Base-by-base conservation (phyloP, 2,329 filamentous ascomycete genomes). In the Onygenales sp. region DNA sequence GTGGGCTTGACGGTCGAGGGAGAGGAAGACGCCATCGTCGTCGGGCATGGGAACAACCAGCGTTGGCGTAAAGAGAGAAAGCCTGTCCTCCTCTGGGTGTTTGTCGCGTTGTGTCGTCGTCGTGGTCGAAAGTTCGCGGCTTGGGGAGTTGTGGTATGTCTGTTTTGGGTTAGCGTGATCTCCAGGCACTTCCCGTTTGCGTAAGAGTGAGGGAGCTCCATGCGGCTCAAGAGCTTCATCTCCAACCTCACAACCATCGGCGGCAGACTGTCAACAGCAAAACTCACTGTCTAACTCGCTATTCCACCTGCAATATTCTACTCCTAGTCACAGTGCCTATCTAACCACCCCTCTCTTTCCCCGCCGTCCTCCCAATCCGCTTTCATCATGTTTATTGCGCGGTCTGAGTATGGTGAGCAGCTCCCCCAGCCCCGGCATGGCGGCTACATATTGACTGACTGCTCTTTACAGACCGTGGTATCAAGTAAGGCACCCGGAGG, bases 381-480 rank as follows among this genome's bases (percentile, higher is more conserved):
- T 9, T 51, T 69, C 81, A 89, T 77, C 66, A 95, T 95, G 93
- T 98, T 98, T 83, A 97, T 98, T 83, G 91, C 93, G 82, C 88
- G 93, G 78, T 97, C 92, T 71, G 93, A 98, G 92, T 98, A 98
- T 79, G 93, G 92, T 93, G 81, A 78, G 86, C 71, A 39, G 17
- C 11, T n/a, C 8, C 14, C 36, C 46, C 11, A 31, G 1, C 13
- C 13, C 36, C 27, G n/a, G 9, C 47, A 33, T 51, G 31, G 43
- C 54, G 32, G 57, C 59, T 56, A 27, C 21, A 60, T 57, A 52
- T 58, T 62, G 62, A 67, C 69, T 74, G 68, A 73, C 70, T 61
- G 52, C 57, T 60, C 58, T 64, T 46, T 54, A 53, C 63, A 96
- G 91, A 97, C 79, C 90, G 92, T 75, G 92, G 92, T 68, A 96